These are phyloP conservation scores for Fragaria ananassa DNA, from an alignment of 306 rosid genomes.

Conservation along the genomic window DNA sequence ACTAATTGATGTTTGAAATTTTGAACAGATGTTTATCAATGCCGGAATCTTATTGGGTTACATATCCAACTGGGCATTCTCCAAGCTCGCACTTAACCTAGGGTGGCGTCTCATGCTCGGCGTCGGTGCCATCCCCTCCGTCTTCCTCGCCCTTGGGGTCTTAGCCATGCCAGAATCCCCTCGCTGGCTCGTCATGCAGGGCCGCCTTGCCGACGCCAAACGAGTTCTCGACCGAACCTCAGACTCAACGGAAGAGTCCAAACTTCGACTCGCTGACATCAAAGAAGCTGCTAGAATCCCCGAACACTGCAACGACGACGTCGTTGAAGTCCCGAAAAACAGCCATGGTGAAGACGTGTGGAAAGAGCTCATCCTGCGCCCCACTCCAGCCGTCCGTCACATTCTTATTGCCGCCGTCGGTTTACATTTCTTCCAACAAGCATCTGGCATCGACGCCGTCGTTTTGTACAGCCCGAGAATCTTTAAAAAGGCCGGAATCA, in stretches of 20 bases:
- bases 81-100: constrained; percentile 34
- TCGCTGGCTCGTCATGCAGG: constrained; percentile 77
- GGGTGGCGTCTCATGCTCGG: constrained; percentile 90
- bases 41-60: constrained; percentile 61
- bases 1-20: not conserved
- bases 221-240: constrained; percentile 62
- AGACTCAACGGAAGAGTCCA: constrained; percentile 54
- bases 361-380: constrained; percentile 57
- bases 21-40: constrained; percentile 60
- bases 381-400: constrained; percentile 67
- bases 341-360: constrained; percentile 60
- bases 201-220: constrained; percentile 64
- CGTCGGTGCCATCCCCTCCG: constrained; percentile 51
- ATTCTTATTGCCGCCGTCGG: constrained; percentile 52
- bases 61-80: constrained; percentile 66
- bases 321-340: constrained; percentile 35
- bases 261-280: constrained; percentile 51
- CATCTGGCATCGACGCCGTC: constrained; percentile 68
- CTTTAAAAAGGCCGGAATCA: constrained; percentile 66
- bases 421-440: constrained; percentile 76
- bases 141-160: constrained; percentile 43
- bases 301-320: constrained; percentile 41
- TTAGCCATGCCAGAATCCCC: constrained; percentile 86
- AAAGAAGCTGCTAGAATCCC: constrained; percentile 74
- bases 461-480: constrained; percentile 70